These are phyloP conservation scores for Heliocybe sulcata DNA, from an alignment of 1,284 basidiomycete genomes.

Conservation along the genomic window DNA sequence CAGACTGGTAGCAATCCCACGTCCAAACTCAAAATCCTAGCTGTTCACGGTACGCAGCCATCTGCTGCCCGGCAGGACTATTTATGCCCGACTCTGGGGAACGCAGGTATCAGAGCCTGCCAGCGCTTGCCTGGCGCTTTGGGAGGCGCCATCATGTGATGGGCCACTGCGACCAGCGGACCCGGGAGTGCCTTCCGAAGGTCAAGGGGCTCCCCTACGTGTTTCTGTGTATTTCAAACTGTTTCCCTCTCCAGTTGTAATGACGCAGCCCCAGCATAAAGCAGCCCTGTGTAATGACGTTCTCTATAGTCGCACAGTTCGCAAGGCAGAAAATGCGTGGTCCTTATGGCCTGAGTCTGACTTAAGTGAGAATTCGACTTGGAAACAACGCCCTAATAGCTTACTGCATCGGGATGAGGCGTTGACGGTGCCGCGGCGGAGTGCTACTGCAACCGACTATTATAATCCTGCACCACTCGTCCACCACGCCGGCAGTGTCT, in stretches of 20 bases:
- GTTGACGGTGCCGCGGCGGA: neutral
- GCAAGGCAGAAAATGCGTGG: neutral
- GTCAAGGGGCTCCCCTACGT: neutral
- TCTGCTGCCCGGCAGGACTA: too few species aligned
- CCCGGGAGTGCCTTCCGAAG: neutral
- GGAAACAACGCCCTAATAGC: neutral
- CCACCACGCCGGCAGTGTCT: neutral
- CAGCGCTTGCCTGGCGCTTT: neutral
- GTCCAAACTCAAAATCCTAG: too few species aligned
- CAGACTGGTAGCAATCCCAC: too few species aligned
- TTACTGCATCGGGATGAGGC: neutral
- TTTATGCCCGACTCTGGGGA: too few species aligned
- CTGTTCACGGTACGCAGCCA: too few species aligned
- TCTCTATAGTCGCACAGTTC: neutral
- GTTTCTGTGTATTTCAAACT: neutral
- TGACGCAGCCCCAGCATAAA: neutral
- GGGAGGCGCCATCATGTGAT: neutral
- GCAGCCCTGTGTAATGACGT: neutral
- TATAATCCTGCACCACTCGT: constrained; percentile 1
- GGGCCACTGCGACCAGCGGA: neutral
- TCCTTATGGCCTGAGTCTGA: neutral
- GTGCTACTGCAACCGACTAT: neutral
- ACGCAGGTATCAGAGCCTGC: neutral
- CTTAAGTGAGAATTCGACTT: too few species aligned
- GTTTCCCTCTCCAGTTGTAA: neutral